Evolutionary conservation across 371 early-diverging fungal genomes (phyloP).

Genomic region (Mortierella sp.): DNA sequence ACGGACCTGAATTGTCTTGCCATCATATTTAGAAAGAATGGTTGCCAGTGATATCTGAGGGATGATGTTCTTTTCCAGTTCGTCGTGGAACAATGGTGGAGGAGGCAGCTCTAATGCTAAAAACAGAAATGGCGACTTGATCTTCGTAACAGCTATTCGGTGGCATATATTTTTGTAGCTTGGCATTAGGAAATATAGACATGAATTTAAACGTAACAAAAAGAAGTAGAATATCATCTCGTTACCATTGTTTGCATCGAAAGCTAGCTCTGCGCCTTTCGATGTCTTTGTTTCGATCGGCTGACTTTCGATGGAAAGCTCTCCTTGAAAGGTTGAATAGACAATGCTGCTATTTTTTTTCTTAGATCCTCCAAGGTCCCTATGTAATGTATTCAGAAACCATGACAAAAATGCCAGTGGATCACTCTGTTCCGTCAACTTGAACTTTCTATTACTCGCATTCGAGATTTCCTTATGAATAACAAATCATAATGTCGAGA

Average conservation of each 20-base stretch:
- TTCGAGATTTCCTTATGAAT: constrained; percentile 82
- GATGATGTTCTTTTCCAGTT: constrained; percentile 88
- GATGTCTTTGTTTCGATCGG: constrained; percentile 60
- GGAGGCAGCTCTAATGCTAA: constrained; percentile 94
- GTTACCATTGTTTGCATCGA: constrained; percentile 40
- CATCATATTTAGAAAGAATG: constrained; percentile 90
- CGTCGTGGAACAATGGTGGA: constrained; percentile 93
- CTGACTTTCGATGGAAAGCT: constrained; percentile 80
- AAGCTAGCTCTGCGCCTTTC: constrained; percentile 27
- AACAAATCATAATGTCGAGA: not conserved
- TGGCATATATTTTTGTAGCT: not conserved
- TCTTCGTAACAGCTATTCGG: constrained; percentile 63
- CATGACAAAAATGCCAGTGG: constrained; percentile 93
- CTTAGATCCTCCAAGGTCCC: constrained; percentile 84
- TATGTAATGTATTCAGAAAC: constrained; percentile 93
- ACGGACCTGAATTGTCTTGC: constrained; percentile 75
- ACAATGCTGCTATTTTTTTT: constrained; percentile 83
- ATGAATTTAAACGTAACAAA: not conserved
- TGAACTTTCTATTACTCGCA: constrained; percentile 86
- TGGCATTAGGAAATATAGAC: constrained; percentile 1
- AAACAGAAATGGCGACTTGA: constrained; percentile 82
- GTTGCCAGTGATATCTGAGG: constrained; percentile 90
- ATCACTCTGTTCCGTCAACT: constrained; percentile 86
- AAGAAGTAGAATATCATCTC: not conserved
- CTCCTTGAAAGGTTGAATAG: constrained; percentile 88